Conservation (phyloP, 1,284 basidiomycete genomes). For the Trichosporon inkin region DNA sequence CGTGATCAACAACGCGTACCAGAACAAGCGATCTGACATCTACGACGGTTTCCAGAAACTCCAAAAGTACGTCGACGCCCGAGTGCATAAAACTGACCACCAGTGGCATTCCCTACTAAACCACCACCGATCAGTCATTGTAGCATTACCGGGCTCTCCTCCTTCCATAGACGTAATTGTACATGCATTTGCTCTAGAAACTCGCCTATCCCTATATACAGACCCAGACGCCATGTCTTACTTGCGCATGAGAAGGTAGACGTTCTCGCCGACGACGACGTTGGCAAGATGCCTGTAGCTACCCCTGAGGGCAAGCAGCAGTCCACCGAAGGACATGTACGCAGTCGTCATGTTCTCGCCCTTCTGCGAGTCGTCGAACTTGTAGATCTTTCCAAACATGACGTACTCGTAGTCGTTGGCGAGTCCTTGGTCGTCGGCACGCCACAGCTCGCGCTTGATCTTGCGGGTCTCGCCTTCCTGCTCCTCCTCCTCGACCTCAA, state of each 20-base stretch:
- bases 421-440: conserved; percentile 67
- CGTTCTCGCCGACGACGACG: conserved; percentile 86
- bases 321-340: conserved; percentile 93
- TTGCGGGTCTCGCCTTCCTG: conserved; percentile 56
- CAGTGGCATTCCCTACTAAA: conserved; percentile 40
- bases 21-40: conserved; percentile 83
- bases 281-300: conserved; percentile 88
- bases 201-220: background rate
- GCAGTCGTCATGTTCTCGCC: conserved; percentile 63
- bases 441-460: conserved; percentile 84
- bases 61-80: conserved; percentile 41
- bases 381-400: conserved; percentile 99
- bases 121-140: background rate
- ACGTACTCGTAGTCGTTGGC: conserved; percentile 99
- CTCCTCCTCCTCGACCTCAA: conserved; percentile 52
- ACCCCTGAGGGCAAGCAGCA: conserved; percentile 90
- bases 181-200: conserved; percentile 21
- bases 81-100: background rate
- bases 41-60: conserved; percentile 73
- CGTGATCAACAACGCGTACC: conserved; percentile 85
- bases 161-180: conserved; percentile 17
- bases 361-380: conserved; percentile 78
- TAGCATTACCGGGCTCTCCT: background rate
- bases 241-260: conserved; percentile 84
- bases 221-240: conserved; percentile 44